Evolutionary conservation across 176 grass and related monocot genomes (phyloP), one percentile per base, ranked within the genome.

Genomic region (Musa beccarii): DNA sequence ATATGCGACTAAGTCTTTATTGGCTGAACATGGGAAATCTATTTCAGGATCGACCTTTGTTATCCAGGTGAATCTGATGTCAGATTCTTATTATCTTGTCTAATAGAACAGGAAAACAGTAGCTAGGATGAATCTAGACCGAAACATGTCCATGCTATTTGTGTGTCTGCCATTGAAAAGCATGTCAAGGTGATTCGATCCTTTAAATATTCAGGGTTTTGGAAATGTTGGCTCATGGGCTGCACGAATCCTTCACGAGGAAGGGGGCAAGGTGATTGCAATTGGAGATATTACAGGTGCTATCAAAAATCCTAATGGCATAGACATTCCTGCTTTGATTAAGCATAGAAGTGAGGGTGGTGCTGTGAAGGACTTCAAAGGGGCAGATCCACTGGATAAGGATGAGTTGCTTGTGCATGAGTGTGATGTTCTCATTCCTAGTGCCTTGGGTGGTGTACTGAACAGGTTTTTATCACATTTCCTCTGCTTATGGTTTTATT

Each of bases 161-260:
- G 6, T 43, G 34, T 43, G 34, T 43, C 4, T 43, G 34, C 34
- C 34, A 43, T 5, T 43, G 34, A 24, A 8, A 25, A 52, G 53
- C 50, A 54, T 13, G 49, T 19, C 21, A 11, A 20, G 0, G 19
- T 21, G 50, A 23, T 22, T 72, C 26, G 0, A 2, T 11, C 21
- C 14, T 62, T 13, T 59, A 62, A 61, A 71, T 51, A 0, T 49
- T 62, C 55, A 75, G 73, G 73, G 73, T 28, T 75, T 75, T 75
- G 73, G 73, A n/a, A 75, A 75, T 43, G 73, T 75, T 23, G 73
- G 73, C 16, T 75, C 73, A 59, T 75, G 54, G 73, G 73, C 54
- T 75, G 73, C 73, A 10, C 22, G 49, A 61, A 75, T 75, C 24
- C 54, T 75, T 75, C 73, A 75, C 11, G 25, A 61, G 15, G 24